A percentile compares a stretch with the other conserved stretches of the same genome.
These are phyloP conservation scores for Arctium minus DNA, from an alignment of 129 eudicot species.

Conservation along the genomic window DNA sequence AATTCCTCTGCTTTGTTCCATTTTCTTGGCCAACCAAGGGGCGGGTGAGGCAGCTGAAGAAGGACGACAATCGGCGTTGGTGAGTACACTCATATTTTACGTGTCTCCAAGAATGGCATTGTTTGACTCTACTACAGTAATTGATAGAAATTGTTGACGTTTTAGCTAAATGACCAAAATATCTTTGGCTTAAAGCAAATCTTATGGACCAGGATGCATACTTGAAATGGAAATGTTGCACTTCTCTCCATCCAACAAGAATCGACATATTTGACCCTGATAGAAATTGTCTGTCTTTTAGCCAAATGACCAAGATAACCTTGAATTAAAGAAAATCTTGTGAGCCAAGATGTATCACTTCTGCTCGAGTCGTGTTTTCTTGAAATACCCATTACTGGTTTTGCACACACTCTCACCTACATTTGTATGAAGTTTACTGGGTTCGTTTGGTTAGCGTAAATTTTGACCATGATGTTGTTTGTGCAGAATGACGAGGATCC, in stretches of 20 bases:
- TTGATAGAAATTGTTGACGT: not conserved
- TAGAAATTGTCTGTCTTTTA: not conserved
- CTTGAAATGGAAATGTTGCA: not conserved
- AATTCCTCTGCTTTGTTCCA: slow-evolving; percentile 74
- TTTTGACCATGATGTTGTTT: not conserved
- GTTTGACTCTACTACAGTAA: not conserved
- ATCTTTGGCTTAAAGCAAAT: not conserved
- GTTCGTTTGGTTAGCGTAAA: not conserved
- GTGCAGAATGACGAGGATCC: slow-evolving; percentile 77
- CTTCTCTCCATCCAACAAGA: too few species aligned
- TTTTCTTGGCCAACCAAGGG: slow-evolving; percentile 94
- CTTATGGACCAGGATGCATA: not conserved
- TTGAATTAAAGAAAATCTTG: not conserved
- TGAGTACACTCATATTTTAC: slow-evolving; percentile 33
- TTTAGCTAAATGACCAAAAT: not conserved
- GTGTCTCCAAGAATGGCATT: not conserved
- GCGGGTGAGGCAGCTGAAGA: slow-evolving; percentile 86
- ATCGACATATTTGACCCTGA: not conserved
- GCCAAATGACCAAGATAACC: slow-evolving; percentile 9
- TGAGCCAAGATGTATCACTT: not conserved
- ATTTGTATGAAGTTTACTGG: not conserved
- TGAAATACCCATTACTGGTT: not conserved
- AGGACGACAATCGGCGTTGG: slow-evolving; percentile 56
- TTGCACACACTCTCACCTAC: not conserved
- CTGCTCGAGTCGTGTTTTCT: not conserved